phyloP scores from a whole-genome alignment of 306 rosid genomes.

The Pterocarpus macrocarpus region DNA sequence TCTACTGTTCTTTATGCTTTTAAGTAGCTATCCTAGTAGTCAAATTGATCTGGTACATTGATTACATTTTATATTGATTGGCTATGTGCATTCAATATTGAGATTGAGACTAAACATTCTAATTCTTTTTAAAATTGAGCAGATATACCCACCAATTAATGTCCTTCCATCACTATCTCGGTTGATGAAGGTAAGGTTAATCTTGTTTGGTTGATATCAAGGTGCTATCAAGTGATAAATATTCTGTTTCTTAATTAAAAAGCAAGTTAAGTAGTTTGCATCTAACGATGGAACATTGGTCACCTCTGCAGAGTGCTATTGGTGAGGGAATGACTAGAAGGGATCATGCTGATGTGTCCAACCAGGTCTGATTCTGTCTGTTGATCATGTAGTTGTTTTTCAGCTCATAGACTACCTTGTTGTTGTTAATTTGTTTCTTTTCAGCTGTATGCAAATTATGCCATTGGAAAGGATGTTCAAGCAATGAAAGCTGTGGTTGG shows the following conservation, averaged over 20 bases:
- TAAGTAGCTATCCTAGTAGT: constrained; percentile 14
- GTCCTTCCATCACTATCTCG: constrained; percentile 99
- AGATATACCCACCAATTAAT: constrained; percentile 98
- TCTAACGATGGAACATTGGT: constrained; percentile 41
- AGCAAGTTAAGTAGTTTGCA: constrained; percentile 4
- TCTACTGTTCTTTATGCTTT: constrained; percentile 28
- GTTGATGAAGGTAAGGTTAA: constrained; percentile 88
- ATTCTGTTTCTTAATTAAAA: constrained; percentile 29
- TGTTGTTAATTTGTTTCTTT: constrained; percentile 20
- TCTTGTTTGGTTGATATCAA: constrained; percentile 39
- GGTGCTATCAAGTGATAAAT: constrained; percentile 31
- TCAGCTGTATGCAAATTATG: constrained; percentile 99
- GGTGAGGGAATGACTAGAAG: constrained; percentile 99
- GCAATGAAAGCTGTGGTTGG: constrained; percentile 99
- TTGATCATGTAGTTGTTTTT: not conserved
- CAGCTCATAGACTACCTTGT: constrained; percentile 34
- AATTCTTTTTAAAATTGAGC: constrained; percentile 49
- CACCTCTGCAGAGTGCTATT: constrained; percentile 90
- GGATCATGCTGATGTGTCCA: constrained; percentile 98
- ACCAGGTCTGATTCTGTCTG: constrained; percentile 74
- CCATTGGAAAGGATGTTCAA: constrained; percentile 99
- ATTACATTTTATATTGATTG: constrained; percentile 24
- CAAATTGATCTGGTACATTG: not conserved
- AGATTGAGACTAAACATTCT: constrained; percentile 41
- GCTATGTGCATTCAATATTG: constrained; percentile 28